Conservation (phyloP, 2,329 filamentous ascomycete species). For the Ceratocystis diversiconidia region DNA sequence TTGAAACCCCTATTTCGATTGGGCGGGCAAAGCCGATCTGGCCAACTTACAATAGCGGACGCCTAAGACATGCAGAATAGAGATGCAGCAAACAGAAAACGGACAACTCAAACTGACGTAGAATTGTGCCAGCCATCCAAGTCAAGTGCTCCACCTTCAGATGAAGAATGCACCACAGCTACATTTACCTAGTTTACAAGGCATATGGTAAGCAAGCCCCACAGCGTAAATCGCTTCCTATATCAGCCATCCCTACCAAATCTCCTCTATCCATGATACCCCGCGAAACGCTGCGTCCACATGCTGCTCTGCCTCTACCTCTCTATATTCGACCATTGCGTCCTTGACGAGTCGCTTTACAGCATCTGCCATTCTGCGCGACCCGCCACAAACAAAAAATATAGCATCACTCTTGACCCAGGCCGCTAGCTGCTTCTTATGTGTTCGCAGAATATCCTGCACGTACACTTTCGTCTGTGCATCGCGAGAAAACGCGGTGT, state of each 20-base stretch:
- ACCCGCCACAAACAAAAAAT: slow-evolving; percentile 42
- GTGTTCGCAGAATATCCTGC: slow-evolving; percentile 27
- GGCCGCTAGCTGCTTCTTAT: slow-evolving; percentile 23
- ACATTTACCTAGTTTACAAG: too few species aligned
- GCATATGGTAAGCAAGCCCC: too few species aligned
- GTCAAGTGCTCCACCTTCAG: too few species aligned
- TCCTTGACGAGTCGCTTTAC: slow-evolving; percentile 40
- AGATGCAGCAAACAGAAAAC: neutral
- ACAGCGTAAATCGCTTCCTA: too few species aligned
- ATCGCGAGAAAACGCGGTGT: slow-evolving; percentile 35
- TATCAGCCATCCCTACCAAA: slow-evolving; percentile 32
- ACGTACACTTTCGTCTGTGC: slow-evolving; percentile 35
- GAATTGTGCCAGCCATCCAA: too few species aligned
- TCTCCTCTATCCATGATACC: slow-evolving; percentile 43
- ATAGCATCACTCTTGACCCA: slow-evolving; percentile 30
- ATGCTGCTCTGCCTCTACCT: slow-evolving; percentile 26
- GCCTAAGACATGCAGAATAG: neutral
- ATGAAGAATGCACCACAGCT: too few species aligned
- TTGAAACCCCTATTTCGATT: neutral
- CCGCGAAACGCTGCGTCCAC: slow-evolving; percentile 28
- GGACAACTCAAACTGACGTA: too few species aligned
- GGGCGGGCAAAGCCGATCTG: neutral
- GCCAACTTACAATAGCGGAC: neutral
- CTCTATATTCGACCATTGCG: slow-evolving; percentile 29
- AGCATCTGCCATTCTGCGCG: slow-evolving; percentile 43